Conservation (phyloP, 805 yeast genomes). For the Candida fluviatilis region DNA sequence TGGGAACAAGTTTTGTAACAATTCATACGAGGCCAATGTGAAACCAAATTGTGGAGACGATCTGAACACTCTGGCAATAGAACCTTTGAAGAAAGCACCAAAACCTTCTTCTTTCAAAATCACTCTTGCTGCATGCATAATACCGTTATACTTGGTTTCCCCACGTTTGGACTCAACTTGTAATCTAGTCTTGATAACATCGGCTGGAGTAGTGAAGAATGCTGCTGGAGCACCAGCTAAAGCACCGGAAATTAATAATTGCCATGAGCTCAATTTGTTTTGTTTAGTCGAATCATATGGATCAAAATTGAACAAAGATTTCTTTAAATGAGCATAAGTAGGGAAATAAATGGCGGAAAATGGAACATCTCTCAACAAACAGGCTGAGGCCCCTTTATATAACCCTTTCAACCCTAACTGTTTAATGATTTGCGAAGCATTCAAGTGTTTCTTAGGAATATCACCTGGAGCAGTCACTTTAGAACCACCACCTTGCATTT, state of each 20-base stretch:
- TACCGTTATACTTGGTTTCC: constrained; percentile 73
- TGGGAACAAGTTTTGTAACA: constrained; percentile 78
- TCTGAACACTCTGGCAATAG: constrained; percentile 88
- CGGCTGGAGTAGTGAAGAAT: constrained; percentile 92
- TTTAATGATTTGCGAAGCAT: constrained; percentile 70
- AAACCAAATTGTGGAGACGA: constrained; percentile 98
- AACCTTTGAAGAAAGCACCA: constrained; percentile 90
- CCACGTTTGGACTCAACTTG: constrained; percentile 80
- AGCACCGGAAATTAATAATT: constrained; percentile 83
- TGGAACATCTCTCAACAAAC: constrained; percentile 92
- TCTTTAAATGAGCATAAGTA: constrained; percentile 89
- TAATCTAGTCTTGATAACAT: constrained; percentile 91
- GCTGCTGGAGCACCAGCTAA: constrained; percentile 98
- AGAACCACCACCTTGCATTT: constrained; percentile 78
- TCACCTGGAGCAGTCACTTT: constrained; percentile 27
- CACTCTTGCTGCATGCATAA: constrained; percentile 69
- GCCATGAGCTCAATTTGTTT: constrained; percentile 70
- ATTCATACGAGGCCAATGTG: constrained; percentile 94
- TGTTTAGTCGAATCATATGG: constrained; percentile 59
- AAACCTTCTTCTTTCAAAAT: constrained; percentile 81
- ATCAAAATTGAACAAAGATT: constrained; percentile 75
- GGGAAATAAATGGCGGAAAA: constrained; percentile 97
- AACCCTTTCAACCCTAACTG: constrained; percentile 81
- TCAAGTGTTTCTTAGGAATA: constrained; percentile 39
- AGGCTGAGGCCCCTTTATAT: constrained; percentile 88